Conservation (phyloP, 2,329 filamentous ascomycete genomes). For the Rhynchosporium secalis region DNA sequence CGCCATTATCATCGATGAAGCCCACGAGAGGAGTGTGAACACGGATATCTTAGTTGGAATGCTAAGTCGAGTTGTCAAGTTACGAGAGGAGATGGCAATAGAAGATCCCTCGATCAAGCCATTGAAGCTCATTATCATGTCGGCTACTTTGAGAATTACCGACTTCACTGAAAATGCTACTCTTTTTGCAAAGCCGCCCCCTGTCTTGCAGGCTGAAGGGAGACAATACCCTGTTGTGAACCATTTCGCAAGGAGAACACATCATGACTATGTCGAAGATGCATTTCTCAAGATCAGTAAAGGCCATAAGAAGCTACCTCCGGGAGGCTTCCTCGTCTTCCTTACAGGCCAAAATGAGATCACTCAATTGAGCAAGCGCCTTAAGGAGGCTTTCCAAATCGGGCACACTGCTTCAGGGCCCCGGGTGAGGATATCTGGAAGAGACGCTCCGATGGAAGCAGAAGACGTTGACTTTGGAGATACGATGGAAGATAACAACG, state of each 20-base stretch:
- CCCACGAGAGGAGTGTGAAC: slow-evolving; percentile 95
- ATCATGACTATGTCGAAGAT: slow-evolving; percentile 87
- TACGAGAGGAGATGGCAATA: slow-evolving; percentile 71
- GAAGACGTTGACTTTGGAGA: slow-evolving; percentile 86
- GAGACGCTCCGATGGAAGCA: slow-evolving; percentile 75
- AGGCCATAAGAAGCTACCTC: slow-evolving; percentile 86
- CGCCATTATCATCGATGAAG: slow-evolving; percentile 91
- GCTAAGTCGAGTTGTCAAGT: slow-evolving; percentile 86
- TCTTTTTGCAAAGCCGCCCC: slow-evolving; percentile 76
- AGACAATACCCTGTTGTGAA: slow-evolving; percentile 87
- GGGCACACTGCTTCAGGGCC: slow-evolving; percentile 53
- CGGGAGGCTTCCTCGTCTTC: slow-evolving; percentile 90
- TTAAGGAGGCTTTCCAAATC: slow-evolving; percentile 64
- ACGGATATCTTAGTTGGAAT: slow-evolving; percentile 98
- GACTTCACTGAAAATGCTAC: slow-evolving; percentile 84
- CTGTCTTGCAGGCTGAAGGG: slow-evolving; percentile 85
- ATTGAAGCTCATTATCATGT: slow-evolving; percentile 96
- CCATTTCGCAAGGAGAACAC: slow-evolving; percentile 83
- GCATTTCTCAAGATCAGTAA: slow-evolving; percentile 82
- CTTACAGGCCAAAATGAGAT: slow-evolving; percentile 95
- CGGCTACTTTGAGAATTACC: slow-evolving; percentile 85
- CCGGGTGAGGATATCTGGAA: slow-evolving; percentile 73
- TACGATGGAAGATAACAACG: slow-evolving; percentile 55
- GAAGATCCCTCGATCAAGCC: slow-evolving; percentile 73
- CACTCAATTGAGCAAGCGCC: slow-evolving; percentile 71